Percentiles rank a stretch among this genome's conserved stretches.
These are phyloP conservation scores for Cladobotryum protrusum DNA, from an alignment of 2,329 filamentous ascomycete species.

Conservation along the genomic window DNA sequence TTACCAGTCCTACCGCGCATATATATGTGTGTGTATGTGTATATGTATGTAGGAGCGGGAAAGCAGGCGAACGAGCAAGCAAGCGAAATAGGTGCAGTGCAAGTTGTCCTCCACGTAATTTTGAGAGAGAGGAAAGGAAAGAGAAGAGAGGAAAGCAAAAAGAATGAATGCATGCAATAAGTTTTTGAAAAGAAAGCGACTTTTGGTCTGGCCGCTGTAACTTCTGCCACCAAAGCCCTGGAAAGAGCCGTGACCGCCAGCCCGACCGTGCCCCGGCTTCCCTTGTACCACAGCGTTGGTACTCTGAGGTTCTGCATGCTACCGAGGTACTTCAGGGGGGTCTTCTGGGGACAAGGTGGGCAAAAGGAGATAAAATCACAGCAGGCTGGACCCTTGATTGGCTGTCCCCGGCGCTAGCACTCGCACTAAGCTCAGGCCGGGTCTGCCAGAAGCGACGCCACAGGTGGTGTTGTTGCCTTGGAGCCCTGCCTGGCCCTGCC, in stretches of 20 bases:
- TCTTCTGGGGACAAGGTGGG: constrained; percentile 23
- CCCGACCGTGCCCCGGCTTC: constrained; percentile 9
- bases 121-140: neutral
- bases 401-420: constrained; percentile 27
- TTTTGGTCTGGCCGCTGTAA: too few species aligned
- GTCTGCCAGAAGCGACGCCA: constrained; percentile 37
- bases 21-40: too few species aligned
- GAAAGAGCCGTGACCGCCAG: constrained; percentile 11
- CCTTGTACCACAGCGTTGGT: constrained; percentile 12
- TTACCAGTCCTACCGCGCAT: too few species aligned
- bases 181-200: neutral
- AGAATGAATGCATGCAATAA: neutral
- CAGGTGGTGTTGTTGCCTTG: constrained; percentile 39
- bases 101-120: neutral
- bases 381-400: constrained; percentile 31
- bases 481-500: constrained; percentile 31
- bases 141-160: neutral
- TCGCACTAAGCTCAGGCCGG: constrained; percentile 31
- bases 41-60: neutral
- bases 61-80: neutral
- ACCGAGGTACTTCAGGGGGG: constrained; percentile 35
- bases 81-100: neutral
- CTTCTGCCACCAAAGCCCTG: neutral
- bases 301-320: constrained; percentile 23
- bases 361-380: constrained; percentile 36